Percentiles rank a stretch among this genome's conserved stretches.
These are phyloP conservation scores for Ilex asprella DNA, from an alignment of 257 asterid genomes.

Conservation along the genomic window DNA sequence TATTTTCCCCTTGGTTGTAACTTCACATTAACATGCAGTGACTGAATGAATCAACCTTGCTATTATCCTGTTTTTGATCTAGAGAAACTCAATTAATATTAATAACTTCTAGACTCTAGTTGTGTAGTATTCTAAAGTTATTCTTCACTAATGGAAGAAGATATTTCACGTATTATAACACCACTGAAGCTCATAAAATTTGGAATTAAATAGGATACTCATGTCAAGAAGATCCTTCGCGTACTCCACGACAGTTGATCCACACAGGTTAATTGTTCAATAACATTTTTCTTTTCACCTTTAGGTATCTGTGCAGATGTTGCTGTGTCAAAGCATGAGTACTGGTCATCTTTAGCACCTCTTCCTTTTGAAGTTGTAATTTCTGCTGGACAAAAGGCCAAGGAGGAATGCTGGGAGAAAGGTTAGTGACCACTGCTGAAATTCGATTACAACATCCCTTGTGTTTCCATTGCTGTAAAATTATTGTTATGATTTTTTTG, in stretches of 20 bases:
- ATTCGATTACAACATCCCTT: neutral
- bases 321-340: constrained; percentile 73
- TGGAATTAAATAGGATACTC: too few species aligned
- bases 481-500: constrained; percentile 4
- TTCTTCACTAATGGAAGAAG: too few species aligned
- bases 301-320: constrained; percentile 81
- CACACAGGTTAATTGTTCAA: neutral
- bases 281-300: neutral
- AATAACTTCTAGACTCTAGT: too few species aligned
- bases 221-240: too few species aligned
- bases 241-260: constrained; percentile 2
- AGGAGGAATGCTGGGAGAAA: constrained; percentile 70
- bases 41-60: too few species aligned
- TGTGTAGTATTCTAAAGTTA: too few species aligned
- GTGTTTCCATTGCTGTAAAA: neutral
- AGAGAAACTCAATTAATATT: too few species aligned
- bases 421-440: constrained; percentile 38
- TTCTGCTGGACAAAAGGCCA: constrained; percentile 98
- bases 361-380: constrained; percentile 88
- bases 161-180: too few species aligned
- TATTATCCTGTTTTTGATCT: too few species aligned
- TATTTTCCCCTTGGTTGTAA: constrained; percentile 2
- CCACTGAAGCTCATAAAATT: too few species aligned
- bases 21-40: neutral
- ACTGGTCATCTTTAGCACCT: constrained; percentile 97